Evolutionary conservation across 176 grass and related monocot genomes (phyloP), one percentile per base, ranked within the genome.

Genomic region (Cenchrus fungigraminus): DNA sequence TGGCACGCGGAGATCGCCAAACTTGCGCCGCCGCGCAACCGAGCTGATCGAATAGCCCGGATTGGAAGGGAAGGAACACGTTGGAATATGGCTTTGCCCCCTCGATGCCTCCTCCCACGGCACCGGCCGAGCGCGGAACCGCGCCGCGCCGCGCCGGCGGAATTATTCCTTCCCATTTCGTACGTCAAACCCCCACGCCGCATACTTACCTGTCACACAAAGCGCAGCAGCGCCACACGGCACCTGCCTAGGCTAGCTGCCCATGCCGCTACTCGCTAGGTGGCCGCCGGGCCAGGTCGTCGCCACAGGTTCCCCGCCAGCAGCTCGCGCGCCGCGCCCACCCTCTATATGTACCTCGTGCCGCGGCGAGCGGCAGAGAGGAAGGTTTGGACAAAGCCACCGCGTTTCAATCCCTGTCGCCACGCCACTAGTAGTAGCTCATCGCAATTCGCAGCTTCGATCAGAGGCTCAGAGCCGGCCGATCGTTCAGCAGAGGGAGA

Each of bases 111-210:
- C 12, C 45, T 45, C 46, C 47, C 71, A 74, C 71, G 81, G 70
- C 55, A 83, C 70, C 54, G 69, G n/a, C 10, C 44, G 20, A 44
- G 2, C 40, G 20, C 19, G 31, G 37, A 12, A 43, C 37, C 49
- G 17, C 25, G 72, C 20, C 46, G 25, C 11, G 40, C 49, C 2
- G 50, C 62, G 42, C 83, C 50, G 34, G 57, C 4, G 65, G 75
- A 75, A 87, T 75, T 40, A 87, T 90, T 87, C 85, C 70, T 87
- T 80, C 67, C 74, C 20, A 60, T 87, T 20, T 22, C 68, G 80
- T 15, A 34, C 68, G 80, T 69, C 81, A 81, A 87, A 84, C 75
- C 81, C 20, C 76, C 13, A 68, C 59, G 42, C 77, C 62, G 74
- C 80, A 82, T n/a, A 60, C 80, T 69, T 78, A 68, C 79, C 80